Conservation (phyloP, 1,139 yeast species). For the Yamadazyma atmosphaerica region DNA sequence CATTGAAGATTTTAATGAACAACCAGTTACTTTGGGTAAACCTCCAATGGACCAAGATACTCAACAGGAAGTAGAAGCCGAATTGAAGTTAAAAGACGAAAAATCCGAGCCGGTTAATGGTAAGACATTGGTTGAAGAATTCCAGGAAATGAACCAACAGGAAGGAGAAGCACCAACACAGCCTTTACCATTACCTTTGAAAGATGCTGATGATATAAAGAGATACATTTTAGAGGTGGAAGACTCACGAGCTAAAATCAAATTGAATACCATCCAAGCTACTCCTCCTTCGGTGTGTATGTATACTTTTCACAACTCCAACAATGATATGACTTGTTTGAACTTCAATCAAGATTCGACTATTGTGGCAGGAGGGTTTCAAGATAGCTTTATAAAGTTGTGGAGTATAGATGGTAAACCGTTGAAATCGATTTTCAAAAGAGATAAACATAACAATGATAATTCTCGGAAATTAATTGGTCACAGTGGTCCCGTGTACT, state of each 20-base stretch:
- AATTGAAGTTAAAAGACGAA: conserved; percentile 76
- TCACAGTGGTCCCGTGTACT: conserved; percentile 93
- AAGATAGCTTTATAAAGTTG: conserved; percentile 83
- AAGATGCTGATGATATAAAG: conserved; percentile 76
- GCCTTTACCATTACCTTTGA: conserved; percentile 79
- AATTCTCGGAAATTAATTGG: conserved; percentile 73
- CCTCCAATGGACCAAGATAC: conserved; percentile 86
- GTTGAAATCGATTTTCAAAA: conserved; percentile 61
- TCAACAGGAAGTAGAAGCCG: conserved; percentile 80
- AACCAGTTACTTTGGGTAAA: conserved; percentile 77
- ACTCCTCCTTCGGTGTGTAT: conserved; percentile 93
- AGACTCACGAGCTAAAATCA: conserved; percentile 77
- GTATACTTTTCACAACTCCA: conserved; percentile 97
- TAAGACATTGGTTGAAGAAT: conserved; percentile 48
- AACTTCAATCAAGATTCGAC: conserved; percentile 87
- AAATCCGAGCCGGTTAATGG: conserved; percentile 38
- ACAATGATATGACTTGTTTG: conserved; percentile 79
- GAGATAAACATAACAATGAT: conserved; percentile 53
- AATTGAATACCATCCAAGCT: conserved; percentile 61
- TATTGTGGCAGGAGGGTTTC: conserved; percentile 90
- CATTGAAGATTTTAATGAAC: conserved; percentile 62
- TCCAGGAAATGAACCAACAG: conserved; percentile 47
- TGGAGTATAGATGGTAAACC: conserved; percentile 95
- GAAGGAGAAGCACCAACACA: conserved; percentile 76
- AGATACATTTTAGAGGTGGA: conserved; percentile 75